Conservation (phyloP, 108 stramenopile species). For the Cylindrotheca fusiformis region DNA sequence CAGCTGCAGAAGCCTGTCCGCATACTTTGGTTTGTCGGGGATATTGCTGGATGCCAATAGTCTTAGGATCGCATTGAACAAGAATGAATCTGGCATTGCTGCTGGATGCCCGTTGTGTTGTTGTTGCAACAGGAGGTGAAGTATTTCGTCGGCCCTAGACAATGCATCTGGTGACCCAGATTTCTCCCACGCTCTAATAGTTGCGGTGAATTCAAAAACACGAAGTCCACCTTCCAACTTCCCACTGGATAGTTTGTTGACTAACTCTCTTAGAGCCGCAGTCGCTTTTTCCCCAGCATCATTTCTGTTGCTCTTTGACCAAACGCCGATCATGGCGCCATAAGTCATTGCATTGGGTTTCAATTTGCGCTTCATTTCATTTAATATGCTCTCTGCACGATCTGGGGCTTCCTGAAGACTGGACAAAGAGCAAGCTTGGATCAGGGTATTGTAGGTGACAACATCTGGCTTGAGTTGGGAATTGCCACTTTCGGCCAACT, state of each 20-base stretch:
- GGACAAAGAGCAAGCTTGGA: constrained; percentile 20
- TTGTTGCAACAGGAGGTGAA: constrained; percentile 13
- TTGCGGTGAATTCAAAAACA: constrained; percentile 18
- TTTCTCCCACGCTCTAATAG: constrained; percentile 25
- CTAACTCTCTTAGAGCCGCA: constrained; percentile 15
- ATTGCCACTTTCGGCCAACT: constrained; percentile 11
- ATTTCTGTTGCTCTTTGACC: constrained; percentile 52
- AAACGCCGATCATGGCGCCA: constrained; percentile 63
- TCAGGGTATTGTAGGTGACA: constrained; percentile 35
- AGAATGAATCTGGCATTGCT: constrained; percentile 13
- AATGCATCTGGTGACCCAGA: constrained; percentile 49
- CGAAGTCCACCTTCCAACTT: constrained; percentile 5
- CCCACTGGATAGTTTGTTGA: constrained; percentile 11
- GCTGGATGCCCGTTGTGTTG: constrained; percentile 5
- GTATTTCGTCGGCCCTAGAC: constrained; percentile 37
- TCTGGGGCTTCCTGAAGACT: not conserved
- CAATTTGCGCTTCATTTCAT: constrained; percentile 47
- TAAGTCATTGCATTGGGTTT: constrained; percentile 57
- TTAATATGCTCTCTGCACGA: constrained; percentile 44
- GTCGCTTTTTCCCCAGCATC: constrained; percentile 37
- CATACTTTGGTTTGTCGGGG: constrained; percentile 18
- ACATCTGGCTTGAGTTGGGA: constrained; percentile 36
- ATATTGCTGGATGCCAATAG: constrained; percentile 16
- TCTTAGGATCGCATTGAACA: constrained; percentile 16
- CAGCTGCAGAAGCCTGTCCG: constrained; percentile 13